Evolutionary conservation across 306 rosid genomes (phyloP).

Genomic region (Quillaja saponaria): DNA sequence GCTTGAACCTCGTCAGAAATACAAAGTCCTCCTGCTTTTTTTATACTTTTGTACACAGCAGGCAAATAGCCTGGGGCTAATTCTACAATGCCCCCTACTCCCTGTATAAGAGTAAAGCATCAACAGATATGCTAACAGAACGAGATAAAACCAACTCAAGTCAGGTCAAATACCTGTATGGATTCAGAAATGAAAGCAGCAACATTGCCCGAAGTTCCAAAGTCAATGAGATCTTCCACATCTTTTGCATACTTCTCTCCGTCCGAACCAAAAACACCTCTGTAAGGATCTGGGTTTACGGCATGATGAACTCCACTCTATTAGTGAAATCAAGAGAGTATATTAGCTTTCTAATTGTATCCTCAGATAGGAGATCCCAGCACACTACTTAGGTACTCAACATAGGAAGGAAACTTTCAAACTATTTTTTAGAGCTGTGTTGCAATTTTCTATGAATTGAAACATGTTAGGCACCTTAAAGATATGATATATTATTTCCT

Average conservation of each 20-base stretch:
- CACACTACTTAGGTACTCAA: not conserved
- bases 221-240: conserved; percentile 74
- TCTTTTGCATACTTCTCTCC: conserved; percentile 90
- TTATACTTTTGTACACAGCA: conserved; percentile 52
- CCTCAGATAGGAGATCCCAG: too few relatives aligned
- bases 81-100: conserved; percentile 89
- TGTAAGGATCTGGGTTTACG: conserved; percentile 85
- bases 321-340: conserved; percentile 14
- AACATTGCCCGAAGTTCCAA: conserved; percentile 83
- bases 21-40: conserved; percentile 87
- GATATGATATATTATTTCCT: conserved; percentile 15
- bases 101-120: conserved; percentile 43
- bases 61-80: conserved; percentile 91
- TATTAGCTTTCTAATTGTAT: not conserved
- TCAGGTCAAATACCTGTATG: conserved; percentile 58
- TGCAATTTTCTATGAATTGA: not conserved
- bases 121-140: not conserved
- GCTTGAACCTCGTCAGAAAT: conserved; percentile 94
- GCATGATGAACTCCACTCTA: conserved; percentile 97
- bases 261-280: conserved; percentile 92
- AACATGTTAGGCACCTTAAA: conserved; percentile 11
- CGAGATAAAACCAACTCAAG: not conserved
- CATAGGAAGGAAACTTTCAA: not conserved
- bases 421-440: not conserved
- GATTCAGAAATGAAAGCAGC: conserved; percentile 89